Conservation (phyloP, 306 rosid genomes). For the Crotalaria pallida region DNA sequence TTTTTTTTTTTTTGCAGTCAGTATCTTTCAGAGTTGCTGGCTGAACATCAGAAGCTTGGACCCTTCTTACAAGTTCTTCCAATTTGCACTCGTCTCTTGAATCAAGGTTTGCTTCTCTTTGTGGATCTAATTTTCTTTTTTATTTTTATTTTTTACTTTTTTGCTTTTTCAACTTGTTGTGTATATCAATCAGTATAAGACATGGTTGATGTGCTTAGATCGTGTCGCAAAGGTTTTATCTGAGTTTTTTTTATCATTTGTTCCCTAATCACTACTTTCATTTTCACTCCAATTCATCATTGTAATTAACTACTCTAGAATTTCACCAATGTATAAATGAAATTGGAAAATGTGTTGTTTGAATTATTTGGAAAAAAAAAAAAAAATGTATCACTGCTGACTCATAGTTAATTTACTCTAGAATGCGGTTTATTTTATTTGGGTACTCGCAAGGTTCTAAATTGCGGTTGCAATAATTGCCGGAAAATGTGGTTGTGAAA, state of each 20-base stretch:
- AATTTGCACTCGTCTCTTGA: conserved; percentile 78
- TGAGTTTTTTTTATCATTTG: conserved; percentile 30
- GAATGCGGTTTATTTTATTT: no score
- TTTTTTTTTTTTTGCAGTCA: conserved; percentile 44
- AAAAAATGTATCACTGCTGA: not conserved
- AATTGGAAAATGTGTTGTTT: not conserved
- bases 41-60: conserved; percentile 91
- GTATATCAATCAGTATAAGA: not conserved
- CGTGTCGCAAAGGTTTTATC: conserved; percentile 18
- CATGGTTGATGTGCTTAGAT: conserved; percentile 37
- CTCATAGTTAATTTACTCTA: not conserved
- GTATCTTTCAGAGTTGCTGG: conserved; percentile 84
- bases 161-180: not conserved
- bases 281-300: not conserved
- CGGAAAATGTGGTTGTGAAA: no score
- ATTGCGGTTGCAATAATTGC: no score
- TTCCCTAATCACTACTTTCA: conserved; percentile 25
- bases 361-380: conserved; percentile 12
- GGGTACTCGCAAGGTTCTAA: no score
- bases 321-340: no score
- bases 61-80: conserved; percentile 92
- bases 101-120: conserved; percentile 63
- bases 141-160: not conserved
- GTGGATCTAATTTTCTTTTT: conserved; percentile 38
- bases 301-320: not conserved